Evolutionary conservation across 495 filamentous ascomycete genomes (phyloP).

Genomic region (Aspergillus incahuasiensis): DNA sequence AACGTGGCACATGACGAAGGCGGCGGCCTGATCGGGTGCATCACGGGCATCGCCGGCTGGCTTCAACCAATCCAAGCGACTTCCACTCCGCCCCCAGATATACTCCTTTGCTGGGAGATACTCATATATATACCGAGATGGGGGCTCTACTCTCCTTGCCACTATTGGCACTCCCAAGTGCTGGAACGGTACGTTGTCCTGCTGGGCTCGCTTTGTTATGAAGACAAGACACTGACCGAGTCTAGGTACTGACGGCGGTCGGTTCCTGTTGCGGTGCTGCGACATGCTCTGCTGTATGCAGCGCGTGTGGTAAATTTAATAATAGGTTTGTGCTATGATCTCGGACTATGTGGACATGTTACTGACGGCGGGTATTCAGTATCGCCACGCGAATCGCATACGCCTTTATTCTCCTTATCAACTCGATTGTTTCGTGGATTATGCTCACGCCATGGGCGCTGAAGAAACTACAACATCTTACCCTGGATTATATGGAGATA

Average conservation of each 20-base stretch:
- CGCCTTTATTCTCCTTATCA: slow-evolving; percentile 89
- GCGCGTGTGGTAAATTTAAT: slow-evolving; percentile 90
- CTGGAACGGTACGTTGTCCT: slow-evolving; percentile 66
- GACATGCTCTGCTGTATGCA: slow-evolving; percentile 90
- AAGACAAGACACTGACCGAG: slow-evolving; percentile 18
- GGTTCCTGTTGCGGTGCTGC: slow-evolving; percentile 93
- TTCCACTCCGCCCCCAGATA: no score
- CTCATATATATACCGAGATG: slow-evolving; percentile 43
- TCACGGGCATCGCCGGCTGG: neutral
- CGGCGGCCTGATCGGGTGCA: slow-evolving; percentile 7
- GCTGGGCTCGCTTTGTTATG: neutral
- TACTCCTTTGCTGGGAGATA: neutral
- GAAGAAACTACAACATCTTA: slow-evolving; percentile 86
- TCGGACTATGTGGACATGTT: slow-evolving; percentile 12
- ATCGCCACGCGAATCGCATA: slow-evolving; percentile 97
- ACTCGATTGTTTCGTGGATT: slow-evolving; percentile 95
- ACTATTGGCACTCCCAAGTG: slow-evolving; percentile 78
- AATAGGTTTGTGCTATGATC: slow-evolving; percentile 62
- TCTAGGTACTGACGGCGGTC: slow-evolving; percentile 47
- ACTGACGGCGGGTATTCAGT: slow-evolving; percentile 37
- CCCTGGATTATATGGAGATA: slow-evolving; percentile 92
- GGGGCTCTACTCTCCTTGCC: slow-evolving; percentile 88
- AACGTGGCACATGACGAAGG: slow-evolving; percentile 20
- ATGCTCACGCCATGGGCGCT: slow-evolving; percentile 99
- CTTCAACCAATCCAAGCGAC: neutral